Evolutionary conservation across 306 rosid genomes (phyloP), one percentile per base, ranked within the genome.

Genomic region (Pterocarpus santalinus): DNA sequence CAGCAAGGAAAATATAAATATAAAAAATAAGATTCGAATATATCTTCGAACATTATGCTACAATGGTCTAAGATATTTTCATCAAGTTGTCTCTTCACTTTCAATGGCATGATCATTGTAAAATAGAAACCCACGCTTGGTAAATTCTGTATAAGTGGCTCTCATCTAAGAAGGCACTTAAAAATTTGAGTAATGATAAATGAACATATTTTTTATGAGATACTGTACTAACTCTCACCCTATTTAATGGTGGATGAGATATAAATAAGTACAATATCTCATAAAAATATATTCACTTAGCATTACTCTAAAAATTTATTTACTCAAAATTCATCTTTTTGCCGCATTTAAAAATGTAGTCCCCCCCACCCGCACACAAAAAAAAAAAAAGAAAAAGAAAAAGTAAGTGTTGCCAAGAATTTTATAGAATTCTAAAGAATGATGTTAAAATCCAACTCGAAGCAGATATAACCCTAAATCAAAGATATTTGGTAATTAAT

Each of bases 131-230:
- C 44, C 33, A 30, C 17, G 7, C 67, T 5, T 33, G 15, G 67
- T 30, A 62, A 62, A 62, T 62, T 2, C 43, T 62, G 14, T 12
- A 16, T 12, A 32, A 11, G 43, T 33, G 17, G 44, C 10, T 32
- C 66, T 63, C 65, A 13, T 68, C 57, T 68, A 68, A 14, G n/a
- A 66, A 15, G 68, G 35, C 35, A 66, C n/a, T 66, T 66, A 5
- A 28, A 66, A 41, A 16, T 43, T 10, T 68, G 8, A 22, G 28
- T 22, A 22, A 22, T 22, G 1, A 22, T 22, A 22, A 1, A 1
- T 22, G 28, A 22, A 22, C 1, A 22, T 22, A 22, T 22, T 22
- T 22, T 22, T 22, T 22, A 22, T 22, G 1, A 1, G 28, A 22
- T 22, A 22, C 28, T 22, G 28, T 22, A 1, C 28, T 1, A 22